Base-by-base conservation (phyloP, 768 basidiomycete genomes). In the Pisolithus orientalis region DNA sequence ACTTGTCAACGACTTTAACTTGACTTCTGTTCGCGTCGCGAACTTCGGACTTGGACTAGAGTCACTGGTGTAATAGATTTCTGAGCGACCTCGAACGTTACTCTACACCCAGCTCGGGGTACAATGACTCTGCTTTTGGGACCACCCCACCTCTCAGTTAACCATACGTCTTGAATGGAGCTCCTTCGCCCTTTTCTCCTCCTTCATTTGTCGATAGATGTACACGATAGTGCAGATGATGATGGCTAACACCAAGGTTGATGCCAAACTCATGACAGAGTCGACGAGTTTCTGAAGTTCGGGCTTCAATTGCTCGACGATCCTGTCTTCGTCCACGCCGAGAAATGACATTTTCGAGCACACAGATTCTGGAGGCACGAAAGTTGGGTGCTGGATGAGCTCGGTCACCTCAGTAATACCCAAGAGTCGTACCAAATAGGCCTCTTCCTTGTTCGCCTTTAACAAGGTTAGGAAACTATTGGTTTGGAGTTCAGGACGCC, bases 141-240 rank as follows among this genome's bases (percentile, higher is more conserved):
- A 34, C 34, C 13, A 34, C 1, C 13, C 13, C 44, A 45, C 16
- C 50, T 46, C 7, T 58, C 17, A n/a, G 49, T 55, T 44, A 17
- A 17, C 59, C 39, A 57, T 17, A 27, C 64, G 53, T n/a, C 56
- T 59, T 16, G 16, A 21, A 32, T 66, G 44, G n/a, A 59, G 17
- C 47, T 13, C 49, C 31, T 53, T 42, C 37, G 63, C 63, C 39
- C 64, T 63, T 29, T 3, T 51, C 17, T 64, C 59, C 51, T 57
- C 61, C n/a, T 46, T 44, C 25, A 16, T 52, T 45, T 50, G 44
- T 28, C 63, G 54, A 7, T 56, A 11, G 28, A 61, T 29, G 37
- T 57, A 64, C 32, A 44, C 56, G 54, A 56, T 28, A 0, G 62
- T 59, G 47, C 56, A 62, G 37, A 53, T 27, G 11, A 46, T 2